Base-by-base conservation (phyloP, 2,329 filamentous ascomycete genomes). In the Clarireedia sp. region DNA sequence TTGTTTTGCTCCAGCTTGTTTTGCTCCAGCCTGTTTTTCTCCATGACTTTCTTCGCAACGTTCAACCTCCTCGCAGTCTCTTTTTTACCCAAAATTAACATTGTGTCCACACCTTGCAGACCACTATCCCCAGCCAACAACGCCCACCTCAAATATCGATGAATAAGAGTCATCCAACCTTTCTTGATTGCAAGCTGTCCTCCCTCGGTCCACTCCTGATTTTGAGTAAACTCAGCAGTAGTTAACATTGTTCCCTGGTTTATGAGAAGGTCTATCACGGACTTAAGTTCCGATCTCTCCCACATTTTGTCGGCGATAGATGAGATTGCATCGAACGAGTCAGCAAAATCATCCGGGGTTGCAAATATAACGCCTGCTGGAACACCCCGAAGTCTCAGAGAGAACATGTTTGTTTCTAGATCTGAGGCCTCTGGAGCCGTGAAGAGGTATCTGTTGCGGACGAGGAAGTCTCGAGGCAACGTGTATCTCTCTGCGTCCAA, bases 371-470 rank as follows among this genome's bases (percentile, higher is more conserved):
- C 48, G 26, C 44, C 40, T 21, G 47, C 4, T 9, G 59, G 61
- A 0, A 62, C 37, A n/a, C 58, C 55, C 41, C 58, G 59, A 8
- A 65, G 53, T 55, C 58, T 58, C 53, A 61, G 17, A 55, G 54
- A 37, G 47, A 52, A 55, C 55, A 56, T 37, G 55, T 48, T 56
- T n/a, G 24, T 48, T 19, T 33, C 57, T 9, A 67, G 55, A 44
- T 61, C 54, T 40, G 62, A 50, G 2, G 23, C 16, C 10, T 46
- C 64, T 46, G 61, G 69, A 6, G 71, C 65, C 1, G 68, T 69
- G 68, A 87, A 85, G 69, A 87, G 81, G 63, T 81, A 79, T 26
- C 70, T 66, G 65, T 83, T 81, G 36, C 78, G 74, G 33, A 75
- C 64, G 7, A 81, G 69, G 66, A 85, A 87, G 19, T 79, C 73